Base-by-base conservation (phyloP, 139 green algal genomes). In the Picocystis salinarum region DNA sequence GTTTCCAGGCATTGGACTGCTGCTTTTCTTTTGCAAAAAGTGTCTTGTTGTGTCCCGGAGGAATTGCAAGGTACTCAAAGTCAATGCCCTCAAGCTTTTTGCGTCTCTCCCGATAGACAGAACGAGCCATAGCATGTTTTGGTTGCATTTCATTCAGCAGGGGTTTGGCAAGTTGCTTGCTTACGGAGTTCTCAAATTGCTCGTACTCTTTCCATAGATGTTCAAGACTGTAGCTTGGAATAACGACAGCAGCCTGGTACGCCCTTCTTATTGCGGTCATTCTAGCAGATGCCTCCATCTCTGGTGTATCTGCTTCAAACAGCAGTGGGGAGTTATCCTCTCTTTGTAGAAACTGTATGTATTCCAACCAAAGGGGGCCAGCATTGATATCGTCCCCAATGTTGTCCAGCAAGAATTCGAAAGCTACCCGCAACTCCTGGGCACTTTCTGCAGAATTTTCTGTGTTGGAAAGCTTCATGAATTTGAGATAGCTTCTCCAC, bases 131-230 rank as follows among this genome's bases (percentile, higher is more conserved):
- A 29, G 77, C 52, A 66, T 80, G 85, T 11, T 59, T 56, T 1
- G 77, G 73, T 23, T 75, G 54, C 55, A 76, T 74, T 58, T 95
- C 84, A 20, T 81, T 75, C 25, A 94, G 48, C 33, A 80, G 54
- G 23, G 70, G 56, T 5, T 47, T 46, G 18, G 53, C 40, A 34
- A 63, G 46, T 41, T 69, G 67, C 53, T 67, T 70, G 39, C 29
- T 66, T 17, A 66, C 22, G 26, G 17, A 17, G 25, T 62, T 72
- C 56, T 95, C 84, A 55, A 88, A 91, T 0, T 45, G 46, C 64
- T 94, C 82, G 45, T 93, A 95, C 9, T 66, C 58, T 1, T 63
- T 52, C 83, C 84, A 95, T 39, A 94, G 53, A 12, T 49, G 42
- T 24, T 94, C 84, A 42, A 91, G 48, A 13, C 56, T 53, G 24